A percentile compares a stretch with the other conserved stretches of the same genome.
Evolutionary conservation across 2,329 filamentous ascomycete species (phyloP).

Genomic region (Aspergillus udagawae): DNA sequence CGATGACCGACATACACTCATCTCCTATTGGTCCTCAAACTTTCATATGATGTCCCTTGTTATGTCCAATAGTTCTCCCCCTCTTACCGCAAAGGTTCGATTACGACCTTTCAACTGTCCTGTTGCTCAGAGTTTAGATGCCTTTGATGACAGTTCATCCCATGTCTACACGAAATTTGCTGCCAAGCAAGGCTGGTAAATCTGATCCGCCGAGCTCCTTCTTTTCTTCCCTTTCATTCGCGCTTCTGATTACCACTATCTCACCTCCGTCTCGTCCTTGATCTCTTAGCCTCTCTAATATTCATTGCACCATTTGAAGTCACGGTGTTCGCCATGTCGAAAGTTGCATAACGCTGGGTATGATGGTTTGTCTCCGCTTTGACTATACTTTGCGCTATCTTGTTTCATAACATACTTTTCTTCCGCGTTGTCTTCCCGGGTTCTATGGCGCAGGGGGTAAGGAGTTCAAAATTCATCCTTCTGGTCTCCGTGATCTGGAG

Average conservation of each 20-base stretch:
- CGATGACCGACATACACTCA: slow-evolving; percentile 11
- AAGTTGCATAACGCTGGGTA: neutral
- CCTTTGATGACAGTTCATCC: neutral
- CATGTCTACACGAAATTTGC: neutral
- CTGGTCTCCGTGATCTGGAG: neutral
- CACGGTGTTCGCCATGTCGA: neutral
- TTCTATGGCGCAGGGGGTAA: slow-evolving; percentile 11
- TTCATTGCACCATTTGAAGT: neutral
- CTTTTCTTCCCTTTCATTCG: neutral
- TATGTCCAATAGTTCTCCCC: neutral
- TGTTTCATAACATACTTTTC: slow-evolving; percentile 1
- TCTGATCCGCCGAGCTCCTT: neutral
- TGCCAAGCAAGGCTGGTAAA: neutral
- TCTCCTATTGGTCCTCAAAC: too few relatives aligned
- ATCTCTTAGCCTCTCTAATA: neutral
- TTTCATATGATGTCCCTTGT: neutral
- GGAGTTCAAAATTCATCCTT: slow-evolving; percentile 11
- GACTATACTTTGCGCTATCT: slow-evolving; percentile 10
- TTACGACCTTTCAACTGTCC: neutral
- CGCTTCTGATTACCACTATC: neutral
- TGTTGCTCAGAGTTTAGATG: neutral
- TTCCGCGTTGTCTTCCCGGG: slow-evolving; percentile 5
- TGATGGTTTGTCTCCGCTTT: slow-evolving; percentile 3
- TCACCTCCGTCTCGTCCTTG: neutral
- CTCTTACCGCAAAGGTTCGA: neutral